Percentiles rank a stretch among this genome's conserved stretches.
Evolutionary conservation across 768 basidiomycete species (phyloP).

Genomic region (Tricholoma flavovirens): DNA sequence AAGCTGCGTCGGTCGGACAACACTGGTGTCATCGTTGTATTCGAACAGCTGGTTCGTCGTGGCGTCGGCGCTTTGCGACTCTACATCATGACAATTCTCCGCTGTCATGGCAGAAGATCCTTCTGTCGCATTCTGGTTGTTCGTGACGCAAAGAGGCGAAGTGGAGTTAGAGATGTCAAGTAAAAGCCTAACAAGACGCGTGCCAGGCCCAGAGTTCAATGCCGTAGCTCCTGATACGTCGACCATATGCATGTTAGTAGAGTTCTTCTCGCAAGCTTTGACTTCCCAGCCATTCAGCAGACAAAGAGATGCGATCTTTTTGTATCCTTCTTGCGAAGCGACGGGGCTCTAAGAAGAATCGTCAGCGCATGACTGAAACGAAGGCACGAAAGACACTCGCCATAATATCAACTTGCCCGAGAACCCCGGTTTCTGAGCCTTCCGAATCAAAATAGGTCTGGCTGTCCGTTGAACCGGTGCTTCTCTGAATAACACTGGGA

Average conservation of each 20-base stretch:
- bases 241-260: constrained; percentile 40
- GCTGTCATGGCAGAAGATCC: constrained; percentile 34
- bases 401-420: constrained; percentile 45
- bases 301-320: constrained; percentile 18
- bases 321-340: constrained; percentile 2
- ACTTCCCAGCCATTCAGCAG: constrained; percentile 27
- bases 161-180: constrained; percentile 25
- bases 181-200: constrained; percentile 36
- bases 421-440: constrained; percentile 16
- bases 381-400: constrained; percentile 23
- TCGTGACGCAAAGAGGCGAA: constrained; percentile 45
- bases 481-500: constrained; percentile 3
- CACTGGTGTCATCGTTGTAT: constrained; percentile 42
- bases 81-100: constrained; percentile 31
- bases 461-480: neutral
- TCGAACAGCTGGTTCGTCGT: constrained; percentile 55
- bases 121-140: neutral
- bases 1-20: constrained; percentile 50
- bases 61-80: constrained; percentile 3
- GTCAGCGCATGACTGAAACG: neutral
- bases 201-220: constrained; percentile 7
- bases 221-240: constrained; percentile 1
- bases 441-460: neutral
- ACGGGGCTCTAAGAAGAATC: constrained; percentile 1
- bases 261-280: constrained; percentile 43